Percentiles rank a stretch among this genome's conserved stretches.
Evolutionary conservation across 768 basidiomycete genomes (phyloP).

Genomic region (Termitomyces heimii): DNA sequence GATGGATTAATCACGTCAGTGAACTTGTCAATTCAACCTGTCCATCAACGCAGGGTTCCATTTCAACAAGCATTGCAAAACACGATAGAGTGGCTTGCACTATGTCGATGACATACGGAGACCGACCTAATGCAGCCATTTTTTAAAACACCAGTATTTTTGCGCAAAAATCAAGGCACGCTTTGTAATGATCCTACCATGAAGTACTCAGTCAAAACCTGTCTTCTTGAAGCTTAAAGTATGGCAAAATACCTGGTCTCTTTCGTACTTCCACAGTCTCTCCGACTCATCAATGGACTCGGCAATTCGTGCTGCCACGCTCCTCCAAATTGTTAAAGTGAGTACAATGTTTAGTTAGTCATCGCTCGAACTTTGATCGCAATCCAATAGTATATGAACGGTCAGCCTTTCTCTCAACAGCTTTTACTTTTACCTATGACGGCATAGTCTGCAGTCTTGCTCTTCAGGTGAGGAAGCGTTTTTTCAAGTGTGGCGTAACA

Average conservation of each 20-base stretch:
- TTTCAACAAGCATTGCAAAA: background rate
- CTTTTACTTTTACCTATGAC: background rate
- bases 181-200: background rate
- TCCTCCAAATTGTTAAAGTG: conserved; percentile 1
- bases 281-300: background rate
- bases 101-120: background rate
- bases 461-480: background rate
- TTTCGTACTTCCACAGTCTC: background rate
- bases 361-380: background rate
- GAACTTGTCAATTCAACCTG: background rate
- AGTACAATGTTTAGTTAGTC: background rate
- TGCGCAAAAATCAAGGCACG: background rate
- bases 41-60: background rate
- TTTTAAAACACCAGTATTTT: background rate
- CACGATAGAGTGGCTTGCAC: background rate
- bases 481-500: background rate
- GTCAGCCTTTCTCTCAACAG: background rate
- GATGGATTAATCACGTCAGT: background rate
- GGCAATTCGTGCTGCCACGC: background rate
- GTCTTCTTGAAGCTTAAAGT: background rate
- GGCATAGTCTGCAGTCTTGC: conserved; percentile 5
- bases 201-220: background rate
- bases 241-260: no score
- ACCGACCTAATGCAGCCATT: background rate
- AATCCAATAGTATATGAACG: background rate